Base-by-base conservation (phyloP, 208 protist species). In the Herpetomonas tarakana region DNA sequence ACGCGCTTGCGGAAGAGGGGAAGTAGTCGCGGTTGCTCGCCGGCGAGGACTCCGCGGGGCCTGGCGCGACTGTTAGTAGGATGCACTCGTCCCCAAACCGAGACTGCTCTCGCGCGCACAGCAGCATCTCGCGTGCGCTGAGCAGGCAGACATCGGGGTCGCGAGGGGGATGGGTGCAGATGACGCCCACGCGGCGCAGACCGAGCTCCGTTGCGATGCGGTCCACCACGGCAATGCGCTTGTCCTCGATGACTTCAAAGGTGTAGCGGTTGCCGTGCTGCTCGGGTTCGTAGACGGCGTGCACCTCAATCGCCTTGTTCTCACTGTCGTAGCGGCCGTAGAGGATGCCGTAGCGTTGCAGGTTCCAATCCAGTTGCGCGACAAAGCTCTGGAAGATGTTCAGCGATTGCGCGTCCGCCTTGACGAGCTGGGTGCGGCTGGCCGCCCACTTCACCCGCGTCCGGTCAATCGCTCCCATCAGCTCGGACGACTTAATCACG, bases 381-480 rank as follows among this genome's bases (percentile, higher is more conserved):
- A 83, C 77, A 59, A 88, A 96, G 45, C 71, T 93, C 60, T 96
- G 85, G 59, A 96, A 94, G 2, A 96, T 78, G 61, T 90, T 91
- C 30, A 93, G 58, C 16, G 87, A 76, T 28, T 68, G 58, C 12
- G 76, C 80, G 61, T 96, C 91, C 12, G 72, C 80, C 25, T 72
- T 77, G 28, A 96, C 87, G 4, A 91, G 75, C 41, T 76, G 54
- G 1, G 86, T 92, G 26, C 86, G 79, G 59, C 76, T 83, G n/a
- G 70, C 58, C 59, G 74, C 76, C 88, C 91, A 96, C 39, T 75
- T 77, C 24, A 96, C 81, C 16, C 78, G 80, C 19, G 82, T 83
- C 27, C 66, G 70, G 51, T 91, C 76, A 54, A 92, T 93, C 18
- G 86, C 85, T 3, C 76, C 72, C 81, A 93, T 89, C 26, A 92